These are phyloP conservation scores for Pseudocercospora fijiensis DNA, from an alignment of 2,329 filamentous ascomycete species.

Conservation along the genomic window DNA sequence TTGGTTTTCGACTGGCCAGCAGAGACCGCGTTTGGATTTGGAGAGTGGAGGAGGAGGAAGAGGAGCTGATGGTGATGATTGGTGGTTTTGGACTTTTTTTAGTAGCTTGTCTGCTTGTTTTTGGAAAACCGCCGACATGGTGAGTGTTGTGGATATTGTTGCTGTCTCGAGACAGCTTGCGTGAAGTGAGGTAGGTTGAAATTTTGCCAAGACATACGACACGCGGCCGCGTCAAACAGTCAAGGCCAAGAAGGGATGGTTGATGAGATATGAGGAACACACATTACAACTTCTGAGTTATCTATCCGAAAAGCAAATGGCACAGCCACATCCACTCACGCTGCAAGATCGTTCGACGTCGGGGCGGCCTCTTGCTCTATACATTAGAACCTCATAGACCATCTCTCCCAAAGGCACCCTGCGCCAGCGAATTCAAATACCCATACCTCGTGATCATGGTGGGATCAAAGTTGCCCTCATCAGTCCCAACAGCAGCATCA, in stretches of 20 bases:
- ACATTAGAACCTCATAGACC: neutral
- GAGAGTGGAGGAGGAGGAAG: neutral
- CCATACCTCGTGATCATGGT: slow-evolving; percentile 43
- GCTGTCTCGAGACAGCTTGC: neutral
- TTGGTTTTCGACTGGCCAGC: slow-evolving; percentile 36
- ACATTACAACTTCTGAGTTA: neutral
- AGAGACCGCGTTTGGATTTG: slow-evolving; percentile 36
- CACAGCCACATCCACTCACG: neutral
- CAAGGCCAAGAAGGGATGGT: too few relatives aligned
- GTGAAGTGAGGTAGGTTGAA: neutral
- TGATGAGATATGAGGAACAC: too few relatives aligned
- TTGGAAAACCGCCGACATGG: slow-evolving; percentile 15
- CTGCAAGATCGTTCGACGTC: neutral
- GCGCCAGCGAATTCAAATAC: slow-evolving; percentile 41
- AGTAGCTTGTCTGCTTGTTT: slow-evolving; percentile 13
- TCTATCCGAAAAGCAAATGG: neutral
- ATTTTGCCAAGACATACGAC: neutral
- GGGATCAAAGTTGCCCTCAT: slow-evolving; percentile 37
- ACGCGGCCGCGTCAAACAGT: neutral
- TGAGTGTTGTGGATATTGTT: neutral
- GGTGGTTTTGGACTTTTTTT: neutral
- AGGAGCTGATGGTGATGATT: neutral
- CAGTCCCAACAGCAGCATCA: slow-evolving; percentile 44
- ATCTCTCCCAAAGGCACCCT: slow-evolving; percentile 37
- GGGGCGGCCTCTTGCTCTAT: slow-evolving; percentile 1